These are phyloP conservation scores for Pseudonitzschia delicatissima DNA, from an alignment of 108 stramenopile species.

Conservation along the genomic window DNA sequence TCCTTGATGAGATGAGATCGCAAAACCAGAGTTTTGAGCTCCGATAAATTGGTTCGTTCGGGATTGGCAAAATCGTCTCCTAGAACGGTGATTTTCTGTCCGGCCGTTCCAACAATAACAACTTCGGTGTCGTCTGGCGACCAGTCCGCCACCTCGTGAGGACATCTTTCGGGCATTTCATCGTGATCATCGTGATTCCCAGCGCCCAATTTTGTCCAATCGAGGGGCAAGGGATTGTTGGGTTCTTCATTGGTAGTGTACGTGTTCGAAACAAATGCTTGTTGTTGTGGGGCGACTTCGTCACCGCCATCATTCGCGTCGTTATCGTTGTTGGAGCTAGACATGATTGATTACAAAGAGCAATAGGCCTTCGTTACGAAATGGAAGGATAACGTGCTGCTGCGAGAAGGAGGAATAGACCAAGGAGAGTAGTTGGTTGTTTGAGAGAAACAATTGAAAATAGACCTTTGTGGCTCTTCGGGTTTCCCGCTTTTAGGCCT, in stretches of 20 bases:
- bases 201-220: constrained; percentile 59
- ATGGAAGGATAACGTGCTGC: too few species aligned
- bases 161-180: constrained; percentile 54
- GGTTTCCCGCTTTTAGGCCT: too few species aligned
- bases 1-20: constrained; percentile 72
- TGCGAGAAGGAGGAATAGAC: too few species aligned
- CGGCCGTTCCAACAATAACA: constrained; percentile 77
- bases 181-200: background rate
- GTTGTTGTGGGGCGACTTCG: background rate
- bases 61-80: constrained; percentile 47
- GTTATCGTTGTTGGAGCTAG: background rate
- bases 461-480: too few species aligned
- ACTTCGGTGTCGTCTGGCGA: constrained; percentile 48
- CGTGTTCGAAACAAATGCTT: background rate
- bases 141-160: constrained; percentile 65
- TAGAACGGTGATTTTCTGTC: constrained; percentile 83
- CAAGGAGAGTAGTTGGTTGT: too few species aligned
- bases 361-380: too few species aligned
- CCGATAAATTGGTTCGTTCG: constrained; percentile 17
- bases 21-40: constrained; percentile 57
- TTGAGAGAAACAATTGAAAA: too few species aligned
- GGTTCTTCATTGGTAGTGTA: constrained; percentile 7
- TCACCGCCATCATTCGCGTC: background rate
- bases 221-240: constrained; percentile 42
- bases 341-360: background rate